These are phyloP conservation scores for Carex myosuroides DNA, from an alignment of 176 grass and related monocot genomes.

Conservation along the genomic window DNA sequence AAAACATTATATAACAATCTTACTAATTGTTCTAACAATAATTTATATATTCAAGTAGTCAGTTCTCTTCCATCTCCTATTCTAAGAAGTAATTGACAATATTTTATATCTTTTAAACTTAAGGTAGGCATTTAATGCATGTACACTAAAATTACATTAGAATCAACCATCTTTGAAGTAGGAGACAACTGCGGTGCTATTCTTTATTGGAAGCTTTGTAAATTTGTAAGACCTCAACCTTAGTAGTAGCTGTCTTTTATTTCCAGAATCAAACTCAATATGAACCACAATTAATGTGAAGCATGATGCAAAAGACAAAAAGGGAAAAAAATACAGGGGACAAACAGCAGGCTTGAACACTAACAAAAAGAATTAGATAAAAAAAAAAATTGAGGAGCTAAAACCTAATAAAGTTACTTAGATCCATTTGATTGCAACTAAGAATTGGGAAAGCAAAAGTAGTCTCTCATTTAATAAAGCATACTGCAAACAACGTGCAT, in stretches of 20 bases:
- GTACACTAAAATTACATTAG: not conserved
- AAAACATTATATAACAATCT: too few species aligned
- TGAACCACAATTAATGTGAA: not conserved
- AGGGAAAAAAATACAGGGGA: not conserved
- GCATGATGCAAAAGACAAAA: not conserved
- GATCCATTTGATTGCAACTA: conserved; percentile 9
- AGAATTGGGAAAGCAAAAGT: conserved; percentile 1
- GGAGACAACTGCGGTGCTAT: too few species aligned
- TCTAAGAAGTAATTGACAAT: not conserved
- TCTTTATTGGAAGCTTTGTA: too few species aligned
- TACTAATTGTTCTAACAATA: not conserved
- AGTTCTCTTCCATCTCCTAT: not conserved
- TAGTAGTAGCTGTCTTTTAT: not conserved
- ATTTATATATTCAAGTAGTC: not conserved
- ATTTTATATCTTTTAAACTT: not conserved
- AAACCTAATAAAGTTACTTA: conserved; percentile 9
- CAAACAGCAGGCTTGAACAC: conserved; percentile 16
- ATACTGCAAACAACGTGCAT: not conserved
- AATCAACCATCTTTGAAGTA: not conserved
- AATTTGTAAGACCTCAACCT: not conserved
- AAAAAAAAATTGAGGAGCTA: not conserved
- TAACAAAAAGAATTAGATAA: conserved; percentile 10
- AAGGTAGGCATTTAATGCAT: not conserved
- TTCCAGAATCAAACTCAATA: not conserved
- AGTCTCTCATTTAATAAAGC: not conserved